Percentiles rank a stretch among this genome's conserved stretches.
phyloP scores from a whole-genome alignment of 129 eudicot genomes.

The Flaveria trinervia region DNA sequence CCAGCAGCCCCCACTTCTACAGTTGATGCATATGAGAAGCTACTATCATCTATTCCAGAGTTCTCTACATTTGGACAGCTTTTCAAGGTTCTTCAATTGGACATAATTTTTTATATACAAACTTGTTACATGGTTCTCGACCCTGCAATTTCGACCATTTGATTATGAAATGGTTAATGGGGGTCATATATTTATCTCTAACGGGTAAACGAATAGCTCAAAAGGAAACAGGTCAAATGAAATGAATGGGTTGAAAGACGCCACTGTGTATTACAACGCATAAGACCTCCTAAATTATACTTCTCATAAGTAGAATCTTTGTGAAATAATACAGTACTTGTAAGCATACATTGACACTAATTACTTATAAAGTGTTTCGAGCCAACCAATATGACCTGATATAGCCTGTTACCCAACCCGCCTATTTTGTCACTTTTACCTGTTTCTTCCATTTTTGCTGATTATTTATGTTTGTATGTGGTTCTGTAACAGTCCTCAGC shows the following conservation, averaged over 20 bases:
- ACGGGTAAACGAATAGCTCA: too few relatives aligned
- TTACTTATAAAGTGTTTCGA: not conserved
- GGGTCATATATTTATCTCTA: too few relatives aligned
- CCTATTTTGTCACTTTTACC: not conserved
- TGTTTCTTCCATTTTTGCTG: conserved; percentile 20
- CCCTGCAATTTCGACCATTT: conserved; percentile 1
- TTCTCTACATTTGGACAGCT: conserved; percentile 73
- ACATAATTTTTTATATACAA: not conserved
- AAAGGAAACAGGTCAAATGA: too few relatives aligned
- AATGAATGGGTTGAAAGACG: not conserved
- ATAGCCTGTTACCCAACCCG: not conserved
- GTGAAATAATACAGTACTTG: not conserved
- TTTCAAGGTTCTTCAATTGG: conserved; percentile 61
- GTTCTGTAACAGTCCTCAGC: conserved; percentile 70
- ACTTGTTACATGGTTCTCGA: not conserved
- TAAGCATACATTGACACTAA: not conserved
- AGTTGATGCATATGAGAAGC: conserved; percentile 73
- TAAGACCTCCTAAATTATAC: not conserved
- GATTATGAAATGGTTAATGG: not conserved
- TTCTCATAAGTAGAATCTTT: not conserved
- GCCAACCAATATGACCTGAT: not conserved
- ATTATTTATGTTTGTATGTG: conserved; percentile 6
- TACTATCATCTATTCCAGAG: conserved; percentile 75
- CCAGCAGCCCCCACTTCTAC: conserved; percentile 62
- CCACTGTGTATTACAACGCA: not conserved